Evolutionary conservation across 1,139 yeast species (phyloP), one percentile per base, ranked within the genome.

Genomic region (Yamadazyma oceani): DNA sequence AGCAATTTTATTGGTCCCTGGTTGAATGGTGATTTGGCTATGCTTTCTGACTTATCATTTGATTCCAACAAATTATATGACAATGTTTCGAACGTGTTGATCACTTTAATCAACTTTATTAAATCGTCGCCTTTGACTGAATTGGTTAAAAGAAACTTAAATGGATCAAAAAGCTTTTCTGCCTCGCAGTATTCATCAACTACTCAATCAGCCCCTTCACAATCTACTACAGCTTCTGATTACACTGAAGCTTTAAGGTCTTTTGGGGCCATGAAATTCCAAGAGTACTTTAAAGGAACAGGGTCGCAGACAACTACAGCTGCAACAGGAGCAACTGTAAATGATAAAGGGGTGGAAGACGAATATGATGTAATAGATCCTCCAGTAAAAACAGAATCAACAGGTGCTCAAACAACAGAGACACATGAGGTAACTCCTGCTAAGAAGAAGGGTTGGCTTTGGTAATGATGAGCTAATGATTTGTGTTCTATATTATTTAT

Each of bases 281-380:
- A 30, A 17, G 37, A 33, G 5, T 34, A 29, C 13, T 30, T 40
- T 21, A 22, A 31, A 10, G 19, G 30, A 5, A 27, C 30, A n/a
- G 28, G 28, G 16, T 26, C 26, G 14, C 25, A 31, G 26, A 28
- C 40, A 19, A 19, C 32, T 11, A 23, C 35, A 17, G 23, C 17
- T 15, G 10, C 17, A 19, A 19, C 21, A 8, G 8, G 8, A 19
- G 21, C 21, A 19, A 19, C 5, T 6, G 22, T 22, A 13, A 26
- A 21, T 12, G 27, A 37, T 5, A 49, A 39, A 14, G 29, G 17
- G 21, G 39, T 46, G 3, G 52, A 43, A 8, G 71, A 63, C 9
- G 72, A 66, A 21, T 73, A 62, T 51, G 80, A 73, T 47, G 52
- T 73, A 31, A 70, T 74, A 36, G 74, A 69, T 36, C 69, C 69